These are phyloP conservation scores for Medicago arabica DNA, from an alignment of 306 rosid species.

Conservation along the genomic window DNA sequence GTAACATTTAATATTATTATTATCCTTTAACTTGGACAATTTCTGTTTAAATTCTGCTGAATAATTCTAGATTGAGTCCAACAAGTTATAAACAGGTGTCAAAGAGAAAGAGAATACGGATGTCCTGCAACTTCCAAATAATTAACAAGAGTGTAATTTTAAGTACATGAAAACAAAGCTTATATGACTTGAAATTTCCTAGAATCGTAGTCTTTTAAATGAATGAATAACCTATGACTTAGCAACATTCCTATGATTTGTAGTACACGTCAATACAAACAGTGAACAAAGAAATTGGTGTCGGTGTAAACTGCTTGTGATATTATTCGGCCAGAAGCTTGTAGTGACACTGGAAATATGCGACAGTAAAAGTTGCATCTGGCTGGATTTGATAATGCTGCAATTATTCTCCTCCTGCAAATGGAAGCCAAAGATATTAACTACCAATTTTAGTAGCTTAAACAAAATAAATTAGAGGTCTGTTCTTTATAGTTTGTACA, in stretches of 20 bases:
- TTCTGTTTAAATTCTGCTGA: background rate
- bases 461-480: background rate
- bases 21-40: background rate
- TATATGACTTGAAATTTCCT: slow-evolving; percentile 19
- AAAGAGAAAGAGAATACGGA: background rate
- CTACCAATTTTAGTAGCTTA: background rate
- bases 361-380: background rate
- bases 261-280: slow-evolving; percentile 21
- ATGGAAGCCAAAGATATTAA: background rate
- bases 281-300: background rate
- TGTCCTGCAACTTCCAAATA: background rate
- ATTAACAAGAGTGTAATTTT: background rate
- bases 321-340: background rate
- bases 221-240: slow-evolving; percentile 25
- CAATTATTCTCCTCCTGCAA: background rate
- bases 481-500: slow-evolving; percentile 14
- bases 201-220: background rate
- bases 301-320: background rate
- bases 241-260: slow-evolving; percentile 1
- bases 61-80: slow-evolving; percentile 3
- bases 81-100: slow-evolving; percentile 6
- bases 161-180: background rate
- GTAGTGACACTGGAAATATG: background rate
- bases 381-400: background rate
- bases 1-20: no score